A percentile compares a stretch with the other conserved stretches of the same genome.
These are phyloP conservation scores for Neoarthrinium moseri DNA, from an alignment of 2,329 filamentous ascomycete genomes.

Conservation along the genomic window DNA sequence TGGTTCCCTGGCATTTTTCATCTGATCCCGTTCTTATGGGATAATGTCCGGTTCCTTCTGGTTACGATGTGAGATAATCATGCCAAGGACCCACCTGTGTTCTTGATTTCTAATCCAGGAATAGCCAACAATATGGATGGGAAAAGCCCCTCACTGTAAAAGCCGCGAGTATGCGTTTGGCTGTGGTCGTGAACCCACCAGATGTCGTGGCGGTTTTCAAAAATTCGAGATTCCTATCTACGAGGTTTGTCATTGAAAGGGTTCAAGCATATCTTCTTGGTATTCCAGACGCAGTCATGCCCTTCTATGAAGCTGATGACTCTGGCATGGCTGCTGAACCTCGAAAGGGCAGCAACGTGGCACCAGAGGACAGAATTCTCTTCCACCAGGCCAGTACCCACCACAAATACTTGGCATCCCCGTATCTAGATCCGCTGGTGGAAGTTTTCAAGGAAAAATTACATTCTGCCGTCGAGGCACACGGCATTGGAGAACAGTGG, in stretches of 20 bases:
- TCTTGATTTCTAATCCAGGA: neutral
- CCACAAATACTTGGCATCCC: slow-evolving; percentile 9
- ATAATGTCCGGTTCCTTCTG: neutral
- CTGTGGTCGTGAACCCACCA: slow-evolving; percentile 6
- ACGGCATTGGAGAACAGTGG: slow-evolving; percentile 9
- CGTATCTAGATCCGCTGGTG: slow-evolving; percentile 3
- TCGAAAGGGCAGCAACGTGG: slow-evolving; percentile 1
- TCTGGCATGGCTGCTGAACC: slow-evolving; percentile 11
- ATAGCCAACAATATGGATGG: neutral
- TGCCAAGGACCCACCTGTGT: neutral
- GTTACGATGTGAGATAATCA: neutral
- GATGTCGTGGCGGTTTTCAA: slow-evolving; percentile 10
- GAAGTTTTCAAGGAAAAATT: slow-evolving; percentile 7
- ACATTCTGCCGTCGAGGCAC: slow-evolving; percentile 1
- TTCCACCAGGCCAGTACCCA: slow-evolving; percentile 8
- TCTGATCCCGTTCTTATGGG: neutral
- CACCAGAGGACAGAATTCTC: slow-evolving; percentile 9
- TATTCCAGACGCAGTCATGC: slow-evolving; percentile 2
- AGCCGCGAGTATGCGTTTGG: slow-evolving; percentile 7
- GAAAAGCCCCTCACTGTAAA: slow-evolving; percentile 1
- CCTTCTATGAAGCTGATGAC: slow-evolving; percentile 14
- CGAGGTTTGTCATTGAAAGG: slow-evolving; percentile 4
- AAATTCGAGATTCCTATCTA: slow-evolving; percentile 9
- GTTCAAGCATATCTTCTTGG: slow-evolving; percentile 7
- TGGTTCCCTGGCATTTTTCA: slow-evolving; percentile 2